Base-by-base conservation (phyloP, 306 rosid genomes). In the Pterocarpus macrocarpus region DNA sequence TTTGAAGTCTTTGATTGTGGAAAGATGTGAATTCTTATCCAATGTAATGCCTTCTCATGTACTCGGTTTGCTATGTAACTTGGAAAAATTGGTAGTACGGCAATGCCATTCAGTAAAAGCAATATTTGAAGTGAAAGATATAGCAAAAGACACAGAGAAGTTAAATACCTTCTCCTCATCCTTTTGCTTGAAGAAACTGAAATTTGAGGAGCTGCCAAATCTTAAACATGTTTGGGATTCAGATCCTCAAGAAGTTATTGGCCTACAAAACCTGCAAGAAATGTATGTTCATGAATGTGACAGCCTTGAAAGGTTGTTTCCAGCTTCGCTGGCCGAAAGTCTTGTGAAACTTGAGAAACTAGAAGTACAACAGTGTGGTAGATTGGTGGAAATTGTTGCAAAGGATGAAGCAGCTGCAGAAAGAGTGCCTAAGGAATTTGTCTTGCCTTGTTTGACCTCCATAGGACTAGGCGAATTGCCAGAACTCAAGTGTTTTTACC, bases 271-370 rank as follows among this genome's bases (percentile, higher is more conserved):
- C 16, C 47, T 68, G 5, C 35, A 30, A 33, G 22, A 56, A 4
- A 11, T 78, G 53, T 0, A 0, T 1, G 50, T 77, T 65, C 0
- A 7, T 0, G 0, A 13, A 1, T 77, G 81, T 38, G 0, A 28
- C 8, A 50, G n/a, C 52, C 81, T 77, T 32, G 47, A 34, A 64
- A 34, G 50, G 32, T 43, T 82, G 9, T 82, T 85, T 75, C 88
- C 86, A 30, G 50, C 61, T 59, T 44, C 43, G 1, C 33, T 35
- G 12, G 71, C 77, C 9, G 35, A 69, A 47, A 78, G 15, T 45
- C 50, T 58, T 6, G 17, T n/a, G 2, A 62, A 22, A 38, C 77
- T 79, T 38, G 47, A 63, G 66, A 13, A 7, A 5, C 57, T 80
- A 49, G 1, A 0, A 2, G 45, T 80, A 70, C 14, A 0, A 1